A percentile compares a stretch with the other conserved stretches of the same genome.
phyloP scores from a whole-genome alignment of 23 red algal genomes.

The Chondrus crispus region DNA sequence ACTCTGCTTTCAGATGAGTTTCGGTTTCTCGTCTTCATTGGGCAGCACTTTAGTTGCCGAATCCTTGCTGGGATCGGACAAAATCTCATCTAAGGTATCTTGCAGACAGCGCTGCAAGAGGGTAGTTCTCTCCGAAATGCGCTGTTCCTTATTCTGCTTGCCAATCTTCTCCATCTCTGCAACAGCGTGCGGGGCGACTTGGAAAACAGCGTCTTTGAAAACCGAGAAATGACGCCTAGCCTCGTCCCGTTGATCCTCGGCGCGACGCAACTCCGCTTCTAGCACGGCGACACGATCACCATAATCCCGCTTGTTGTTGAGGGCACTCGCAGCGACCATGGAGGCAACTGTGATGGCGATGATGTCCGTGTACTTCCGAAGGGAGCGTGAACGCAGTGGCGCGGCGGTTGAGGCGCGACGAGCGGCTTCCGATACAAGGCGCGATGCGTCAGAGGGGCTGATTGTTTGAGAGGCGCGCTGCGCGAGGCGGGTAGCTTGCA shows the following conservation, averaged over 20 bases:
- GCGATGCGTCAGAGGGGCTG: conserved; percentile 3
- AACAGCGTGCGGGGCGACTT: not conserved
- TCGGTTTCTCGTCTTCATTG: too few species aligned
- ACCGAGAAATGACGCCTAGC: not conserved
- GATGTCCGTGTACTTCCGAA: conserved; percentile 24
- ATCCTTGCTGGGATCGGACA: not conserved
- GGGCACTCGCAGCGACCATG: not conserved
- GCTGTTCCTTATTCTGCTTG: too few species aligned
- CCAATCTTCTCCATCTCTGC: not conserved
- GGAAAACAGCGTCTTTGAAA: not conserved
- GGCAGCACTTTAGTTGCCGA: too few species aligned
- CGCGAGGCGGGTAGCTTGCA: not conserved
- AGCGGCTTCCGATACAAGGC: conserved; percentile 26
- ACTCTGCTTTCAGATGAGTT: too few species aligned
- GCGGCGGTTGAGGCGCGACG: not conserved
- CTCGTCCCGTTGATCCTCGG: conserved; percentile 23
- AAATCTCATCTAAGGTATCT: not conserved
- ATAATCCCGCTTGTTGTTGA: conserved; percentile 24
- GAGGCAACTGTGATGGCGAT: conserved; percentile 27
- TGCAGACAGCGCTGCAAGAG: not conserved
- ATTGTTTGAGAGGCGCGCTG: conserved; percentile 32
- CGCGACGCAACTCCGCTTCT: conserved; percentile 3
- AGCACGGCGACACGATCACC: not conserved
- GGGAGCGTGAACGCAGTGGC: not conserved
- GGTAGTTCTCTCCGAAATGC: not conserved